Conservation (phyloP, 2,329 filamentous ascomycete species). For the Didymella pinodella region DNA sequence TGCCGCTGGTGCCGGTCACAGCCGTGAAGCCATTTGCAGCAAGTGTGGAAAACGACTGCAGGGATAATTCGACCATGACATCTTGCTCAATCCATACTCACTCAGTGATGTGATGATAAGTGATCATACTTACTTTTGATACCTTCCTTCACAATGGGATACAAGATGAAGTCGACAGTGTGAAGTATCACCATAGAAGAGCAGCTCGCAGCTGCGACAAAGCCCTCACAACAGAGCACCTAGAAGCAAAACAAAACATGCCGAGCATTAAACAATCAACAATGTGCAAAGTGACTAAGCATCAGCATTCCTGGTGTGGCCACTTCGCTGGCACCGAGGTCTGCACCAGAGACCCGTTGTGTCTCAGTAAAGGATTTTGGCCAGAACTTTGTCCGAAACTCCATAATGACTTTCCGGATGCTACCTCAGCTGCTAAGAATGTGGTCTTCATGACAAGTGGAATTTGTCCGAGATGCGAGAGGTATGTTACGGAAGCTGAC, state of each 20-base stretch:
- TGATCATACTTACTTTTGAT: background rate
- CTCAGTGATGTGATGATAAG: background rate
- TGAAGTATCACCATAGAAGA: background rate
- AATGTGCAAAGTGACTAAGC: background rate
- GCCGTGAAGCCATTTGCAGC: background rate
- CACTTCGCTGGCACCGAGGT: background rate
- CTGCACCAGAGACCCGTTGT: background rate
- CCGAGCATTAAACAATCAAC: background rate
- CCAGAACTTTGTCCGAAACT: background rate
- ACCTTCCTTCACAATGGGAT: background rate
- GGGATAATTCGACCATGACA: background rate
- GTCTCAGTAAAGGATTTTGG: background rate
- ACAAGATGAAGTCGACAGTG: background rate
- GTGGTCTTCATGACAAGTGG: background rate
- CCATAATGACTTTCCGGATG: background rate
- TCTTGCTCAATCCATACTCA: background rate
- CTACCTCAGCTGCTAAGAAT: background rate
- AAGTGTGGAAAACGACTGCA: background rate
- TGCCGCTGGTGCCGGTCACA: background rate
- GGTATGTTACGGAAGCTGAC: background rate
- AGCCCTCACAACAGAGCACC: background rate
- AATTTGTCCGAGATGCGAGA: background rate
- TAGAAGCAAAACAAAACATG: background rate
- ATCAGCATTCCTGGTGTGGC: background rate
- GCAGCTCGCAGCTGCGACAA: background rate